Base-by-base conservation (phyloP, 208 protist genomes). In the Crithidia expoeki region DNA sequence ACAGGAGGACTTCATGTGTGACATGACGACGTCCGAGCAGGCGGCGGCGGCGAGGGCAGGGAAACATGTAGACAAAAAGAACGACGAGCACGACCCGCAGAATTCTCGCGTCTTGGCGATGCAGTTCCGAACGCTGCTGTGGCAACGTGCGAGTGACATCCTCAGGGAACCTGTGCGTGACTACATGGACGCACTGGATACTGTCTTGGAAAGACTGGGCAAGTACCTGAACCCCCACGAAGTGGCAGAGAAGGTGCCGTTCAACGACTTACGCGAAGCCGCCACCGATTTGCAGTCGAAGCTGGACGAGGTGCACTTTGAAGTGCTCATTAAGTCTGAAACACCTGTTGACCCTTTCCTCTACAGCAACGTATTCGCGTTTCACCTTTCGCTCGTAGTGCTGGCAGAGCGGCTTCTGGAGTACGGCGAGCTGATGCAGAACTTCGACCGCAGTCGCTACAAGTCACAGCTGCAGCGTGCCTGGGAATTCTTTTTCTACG, bases 371-470 rank as follows among this genome's bases (percentile, higher is more conserved):
- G 73, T 72, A 5, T 82, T 81, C 34, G 57, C 68, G 2, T 83
- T 88, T 38, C 56, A 67, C 57, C 55, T 50, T 5, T 71, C 68
- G 46, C 59, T 88, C 10, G 27, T 84, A 12, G 68, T 79, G n/a
- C 81, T 93, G 30, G 79, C 79, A 4, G 67, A 72, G 16, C 79
- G 85, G 11, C 23, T 93, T 6, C 55, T 76, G n/a, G 64, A 80
- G 64, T 76, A 84, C 32, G 81, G 76, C 42, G 63, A 76, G 21
- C 14, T 25, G 27, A 76, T 76, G 60, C 63, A 56, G 16, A 75
- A 89, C 68, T 88, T 90, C 63, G 84, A 93, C 55, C 68, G 53
- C 10, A 76, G 57, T 38, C 82, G 75, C 34, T 93, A 89, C 69
- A 80, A 75, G 25, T 80, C 74, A 12, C 44, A 72, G 27, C 69